Conservation (phyloP, 1,284 basidiomycete species). For the Wolfiporia cocos region DNA sequence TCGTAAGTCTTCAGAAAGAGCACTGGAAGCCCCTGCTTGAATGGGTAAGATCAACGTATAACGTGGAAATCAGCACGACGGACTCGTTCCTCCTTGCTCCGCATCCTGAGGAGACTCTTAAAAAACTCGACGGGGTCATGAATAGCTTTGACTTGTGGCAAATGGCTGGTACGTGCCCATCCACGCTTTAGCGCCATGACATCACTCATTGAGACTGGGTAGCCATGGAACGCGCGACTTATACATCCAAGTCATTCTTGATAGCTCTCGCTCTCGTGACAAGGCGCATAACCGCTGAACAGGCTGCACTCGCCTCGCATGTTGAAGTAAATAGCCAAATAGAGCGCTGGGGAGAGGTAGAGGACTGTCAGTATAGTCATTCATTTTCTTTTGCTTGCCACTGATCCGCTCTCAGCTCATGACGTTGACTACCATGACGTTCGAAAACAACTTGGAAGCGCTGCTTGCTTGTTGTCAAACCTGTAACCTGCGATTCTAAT, state of each 20-base stretch:
- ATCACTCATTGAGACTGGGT: constrained; percentile 1
- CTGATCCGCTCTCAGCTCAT: constrained; percentile 53
- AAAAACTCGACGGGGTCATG: constrained; percentile 54
- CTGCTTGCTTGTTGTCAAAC: constrained; percentile 45
- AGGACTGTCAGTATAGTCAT: constrained; percentile 76
- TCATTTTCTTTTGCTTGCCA: not conserved
- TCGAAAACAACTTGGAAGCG: constrained; percentile 82
- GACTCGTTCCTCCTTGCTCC: constrained; percentile 62
- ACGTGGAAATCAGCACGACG: constrained; percentile 61
- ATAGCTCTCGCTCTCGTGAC: constrained; percentile 83
- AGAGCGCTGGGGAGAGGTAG: constrained; percentile 96
- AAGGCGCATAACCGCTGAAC: constrained; percentile 71
- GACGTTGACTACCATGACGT: constrained; percentile 97
- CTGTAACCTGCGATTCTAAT: constrained; percentile 7
- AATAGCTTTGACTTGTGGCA: constrained; percentile 74
- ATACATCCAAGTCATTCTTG: constrained; percentile 89
- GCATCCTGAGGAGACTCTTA: constrained; percentile 65
- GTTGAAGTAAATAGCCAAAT: constrained; percentile 97
- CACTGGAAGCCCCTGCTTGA: constrained; percentile 89
- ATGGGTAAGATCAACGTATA: constrained; percentile 71
- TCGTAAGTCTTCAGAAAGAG: constrained; percentile 77
- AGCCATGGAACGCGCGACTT: constrained; percentile 92
- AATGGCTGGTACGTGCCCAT: constrained; percentile 67
- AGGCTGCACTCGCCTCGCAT: constrained; percentile 81
- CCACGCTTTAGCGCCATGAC: not conserved